A percentile compares a stretch with the other conserved stretches of the same genome.
phyloP scores from a whole-genome alignment of 2,329 filamentous ascomycete species.

The Stachybotrys echinatus region DNA sequence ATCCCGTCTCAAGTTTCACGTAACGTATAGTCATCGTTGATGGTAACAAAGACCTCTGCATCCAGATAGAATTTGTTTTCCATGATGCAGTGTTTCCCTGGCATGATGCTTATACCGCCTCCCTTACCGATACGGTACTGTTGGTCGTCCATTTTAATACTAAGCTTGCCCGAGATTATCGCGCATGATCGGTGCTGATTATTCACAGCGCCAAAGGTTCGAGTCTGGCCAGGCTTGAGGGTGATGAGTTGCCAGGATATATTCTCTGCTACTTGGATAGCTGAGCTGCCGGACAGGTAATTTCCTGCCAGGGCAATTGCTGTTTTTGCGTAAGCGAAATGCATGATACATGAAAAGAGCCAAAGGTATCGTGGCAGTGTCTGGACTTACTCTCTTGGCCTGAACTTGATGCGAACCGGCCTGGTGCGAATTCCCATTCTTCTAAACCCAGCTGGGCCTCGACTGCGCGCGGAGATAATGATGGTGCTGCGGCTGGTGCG shows the following conservation, averaged over 20 bases:
- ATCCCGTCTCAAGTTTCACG: not conserved
- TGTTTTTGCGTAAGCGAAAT: conserved; percentile 9
- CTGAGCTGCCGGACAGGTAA: conserved; percentile 30
- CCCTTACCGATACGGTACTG: conserved; percentile 36
- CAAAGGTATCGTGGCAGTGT: not conserved
- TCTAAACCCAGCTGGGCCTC: conserved; percentile 27
- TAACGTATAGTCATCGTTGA: not conserved
- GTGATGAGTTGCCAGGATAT: conserved; percentile 34
- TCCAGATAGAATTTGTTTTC: conserved; percentile 40
- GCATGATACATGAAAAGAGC: not conserved
- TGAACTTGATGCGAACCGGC: conserved; percentile 14
- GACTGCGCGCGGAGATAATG: conserved; percentile 1
- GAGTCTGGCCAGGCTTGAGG: conserved; percentile 31
- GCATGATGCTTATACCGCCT: conserved; percentile 37
- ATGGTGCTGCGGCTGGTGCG: no score
- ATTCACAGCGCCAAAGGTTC: conserved; percentile 21
- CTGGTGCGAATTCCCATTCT: conserved; percentile 40
- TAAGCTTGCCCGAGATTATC: conserved; percentile 34
- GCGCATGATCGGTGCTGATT: conserved; percentile 32
- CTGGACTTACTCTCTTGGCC: conserved; percentile 25
- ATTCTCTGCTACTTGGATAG: conserved; percentile 29
- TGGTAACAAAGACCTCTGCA: conserved; percentile 16
- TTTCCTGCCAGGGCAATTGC: conserved; percentile 39
- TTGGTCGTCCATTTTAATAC: conserved; percentile 23
- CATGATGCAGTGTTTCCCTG: conserved; percentile 29